Conservation (phyloP, 2,329 filamentous ascomycete genomes). For the Coleophoma cylindrospora region DNA sequence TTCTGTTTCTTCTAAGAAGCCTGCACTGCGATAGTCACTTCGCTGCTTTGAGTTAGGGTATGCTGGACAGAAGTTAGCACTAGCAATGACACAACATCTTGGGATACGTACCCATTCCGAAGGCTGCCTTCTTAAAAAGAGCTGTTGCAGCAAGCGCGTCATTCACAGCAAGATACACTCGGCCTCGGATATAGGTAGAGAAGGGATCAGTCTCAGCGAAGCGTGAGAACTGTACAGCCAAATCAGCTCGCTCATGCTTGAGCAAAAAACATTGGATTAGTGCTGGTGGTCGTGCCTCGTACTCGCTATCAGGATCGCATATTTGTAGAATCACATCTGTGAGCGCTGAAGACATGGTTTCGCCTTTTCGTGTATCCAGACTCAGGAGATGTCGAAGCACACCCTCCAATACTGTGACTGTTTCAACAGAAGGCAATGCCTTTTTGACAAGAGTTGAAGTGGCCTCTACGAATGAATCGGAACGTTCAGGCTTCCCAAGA, state of each 20-base stretch:
- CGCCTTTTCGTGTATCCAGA: slow-evolving; percentile 44
- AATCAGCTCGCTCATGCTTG: slow-evolving; percentile 52
- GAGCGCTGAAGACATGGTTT: slow-evolving; percentile 51
- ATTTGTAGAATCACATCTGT: slow-evolving; percentile 63
- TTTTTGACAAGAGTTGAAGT: slow-evolving; percentile 32
- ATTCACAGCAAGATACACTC: slow-evolving; percentile 68
- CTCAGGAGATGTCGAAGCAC: slow-evolving; percentile 60
- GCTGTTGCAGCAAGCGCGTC: slow-evolving; percentile 69
- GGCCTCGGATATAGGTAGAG: slow-evolving; percentile 79
- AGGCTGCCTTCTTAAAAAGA: slow-evolving; percentile 78
- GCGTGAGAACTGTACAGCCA: slow-evolving; percentile 51
- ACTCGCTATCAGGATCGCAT: slow-evolving; percentile 60
- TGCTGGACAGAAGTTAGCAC: slow-evolving; percentile 16
- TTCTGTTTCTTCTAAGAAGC: slow-evolving; percentile 72
- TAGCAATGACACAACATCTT: too few relatives aligned
- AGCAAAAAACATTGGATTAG: slow-evolving; percentile 59
- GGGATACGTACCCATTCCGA: slow-evolving; percentile 68
- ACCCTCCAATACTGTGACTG: slow-evolving; percentile 54
- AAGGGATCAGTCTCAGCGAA: slow-evolving; percentile 55
- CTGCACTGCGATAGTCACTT: slow-evolving; percentile 49
- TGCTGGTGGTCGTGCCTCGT: slow-evolving; percentile 52
- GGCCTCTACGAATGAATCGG: slow-evolving; percentile 23
- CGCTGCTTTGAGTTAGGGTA: slow-evolving; percentile 16
- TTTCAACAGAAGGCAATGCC: slow-evolving; percentile 37
- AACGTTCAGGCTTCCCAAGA: slow-evolving; percentile 34